phyloP scores from a whole-genome alignment of 306 rosid genomes.

The Gynostemma pentaphyllum region DNA sequence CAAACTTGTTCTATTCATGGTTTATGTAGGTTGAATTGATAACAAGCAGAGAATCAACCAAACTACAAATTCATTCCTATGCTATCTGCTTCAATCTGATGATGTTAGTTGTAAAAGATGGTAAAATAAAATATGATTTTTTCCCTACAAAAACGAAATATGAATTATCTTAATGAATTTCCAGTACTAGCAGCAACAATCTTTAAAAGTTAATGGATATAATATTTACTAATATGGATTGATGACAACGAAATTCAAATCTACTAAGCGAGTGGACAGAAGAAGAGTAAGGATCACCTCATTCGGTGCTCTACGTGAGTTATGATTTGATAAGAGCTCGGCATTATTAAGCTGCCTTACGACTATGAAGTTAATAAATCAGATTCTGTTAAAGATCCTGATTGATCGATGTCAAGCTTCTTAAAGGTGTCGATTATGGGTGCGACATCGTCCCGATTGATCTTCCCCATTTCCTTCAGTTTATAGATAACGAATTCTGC shows the following conservation, averaged over 20 bases:
- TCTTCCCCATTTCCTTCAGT: conserved; percentile 87
- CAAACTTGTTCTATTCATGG: not conserved
- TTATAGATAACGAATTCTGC: conserved; percentile 64
- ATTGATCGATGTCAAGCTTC: conserved; percentile 46
- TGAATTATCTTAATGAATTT: no score
- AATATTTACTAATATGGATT: not conserved
- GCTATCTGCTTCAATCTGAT: not conserved
- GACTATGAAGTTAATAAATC: conserved; percentile 29
- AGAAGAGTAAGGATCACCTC: not conserved
- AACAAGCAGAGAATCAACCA: not conserved
- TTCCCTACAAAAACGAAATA: no score
- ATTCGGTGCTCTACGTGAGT: not conserved
- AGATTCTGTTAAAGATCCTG: conserved; percentile 62
- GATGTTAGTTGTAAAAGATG: no score
- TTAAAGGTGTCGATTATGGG: conserved; percentile 45
- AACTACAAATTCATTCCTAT: not conserved
- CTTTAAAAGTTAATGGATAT: not conserved
- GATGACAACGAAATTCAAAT: not conserved
- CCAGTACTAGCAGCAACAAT: not conserved
- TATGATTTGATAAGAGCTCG: not conserved
- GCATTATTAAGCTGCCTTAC: not conserved
- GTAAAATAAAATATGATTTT: no score
- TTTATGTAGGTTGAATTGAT: not conserved
- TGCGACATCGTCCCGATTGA: conserved; percentile 45
- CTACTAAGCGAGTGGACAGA: not conserved